Base-by-base conservation (phyloP, 192 early-diverging fungal genomes). In the Coemansia sp. region DNA sequence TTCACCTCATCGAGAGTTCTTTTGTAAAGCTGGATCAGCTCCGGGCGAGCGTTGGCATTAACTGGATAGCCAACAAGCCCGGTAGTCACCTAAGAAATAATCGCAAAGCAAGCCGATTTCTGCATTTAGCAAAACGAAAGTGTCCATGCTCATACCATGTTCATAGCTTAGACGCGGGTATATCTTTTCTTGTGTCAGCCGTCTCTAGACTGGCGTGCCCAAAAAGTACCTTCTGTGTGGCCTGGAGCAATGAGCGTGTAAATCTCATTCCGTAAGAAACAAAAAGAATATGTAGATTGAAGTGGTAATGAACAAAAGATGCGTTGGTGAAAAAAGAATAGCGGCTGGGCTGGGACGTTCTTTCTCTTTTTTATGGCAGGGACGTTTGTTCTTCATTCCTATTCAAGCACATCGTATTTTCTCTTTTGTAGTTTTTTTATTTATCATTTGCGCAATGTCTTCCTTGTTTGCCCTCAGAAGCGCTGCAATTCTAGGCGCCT, bases 21-120 rank as follows among this genome's bases (percentile, higher is more conserved):
- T 59, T 86, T 87, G 87, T 97, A 97, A 24, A 93, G 87, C 63
- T 82, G 83, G 62, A 96, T 88, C 68, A 98, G 88, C 71, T 92
- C 87, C 48, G 94, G 91, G 38, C 93, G 91, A 58, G 96, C 91
- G 74, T 90, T 88, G 34, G 88, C 89, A 79, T 96, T 92, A 26
- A 98, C 95, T 10, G 91, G 84, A 58, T 96, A 56, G 62, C 96
- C 96, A 58, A 87, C 88, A 62, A 98, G 79, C 34, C 93, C 93
- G 24, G 96, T 98, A 43, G 93, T 89, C 24, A 69, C 72, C 82
- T 53, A 53, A 53, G 8, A 9, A 53, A 26, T 53, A 45, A 56
- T 9, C 20, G 21, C 30, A 53, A 43, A 14, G 20, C 15, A 11
- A 24, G 21, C 18, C 8, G 46, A 9, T 49, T 49, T 49, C 18